Base-by-base conservation (phyloP, 2,329 filamentous ascomycete genomes). In the Cordyceps farinosa region DNA sequence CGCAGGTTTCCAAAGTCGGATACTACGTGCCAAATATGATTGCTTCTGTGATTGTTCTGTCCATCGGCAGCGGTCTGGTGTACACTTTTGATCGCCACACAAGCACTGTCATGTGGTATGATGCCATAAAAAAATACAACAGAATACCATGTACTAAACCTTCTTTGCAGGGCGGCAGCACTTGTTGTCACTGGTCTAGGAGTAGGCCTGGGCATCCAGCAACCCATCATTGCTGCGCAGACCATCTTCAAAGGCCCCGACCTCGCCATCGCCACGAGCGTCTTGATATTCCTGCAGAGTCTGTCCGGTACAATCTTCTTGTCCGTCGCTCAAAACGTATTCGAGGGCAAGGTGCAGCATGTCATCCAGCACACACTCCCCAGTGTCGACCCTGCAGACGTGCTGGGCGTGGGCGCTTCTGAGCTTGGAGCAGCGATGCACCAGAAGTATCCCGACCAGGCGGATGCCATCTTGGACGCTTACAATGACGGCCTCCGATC, bases 401-500 rank as follows among this genome's bases (percentile, higher is more conserved):
- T 61, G 11, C 38, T 61, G 11, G 50, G 40, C n/a, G 50, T 61
- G 2, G 59, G 59, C 3, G 59, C 59, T 6, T 61, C 59, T 4
- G 59, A 54, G 3, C 59, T 61, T 3, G 40, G 6, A 1, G 32
- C 6, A 5, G 50, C 38, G 17, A 47, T 61, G 47, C 29, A 22
- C 1, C 3, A 9, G 7, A 54, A 54, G 34, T 61, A 61, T 17
- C 59, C 59, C 10, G 15, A 38, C 13, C 29, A 55, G 30, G n/a
- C 48, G 17, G 40, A 44, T 9, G 40, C 27, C 27, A 53, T 69
- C 1, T 34, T 72, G 15, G 15, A 61, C 7, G 83, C 82, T 0
- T 89, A 89, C 73, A 88, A 88, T 67, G 67, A 74, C 7, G 80
- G 85, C 0, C 69, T 89, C 13, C 78, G 77, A 1, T 71, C 79